Base-by-base conservation (phyloP, 331 rosid species). In the Acacia concinna region DNA sequence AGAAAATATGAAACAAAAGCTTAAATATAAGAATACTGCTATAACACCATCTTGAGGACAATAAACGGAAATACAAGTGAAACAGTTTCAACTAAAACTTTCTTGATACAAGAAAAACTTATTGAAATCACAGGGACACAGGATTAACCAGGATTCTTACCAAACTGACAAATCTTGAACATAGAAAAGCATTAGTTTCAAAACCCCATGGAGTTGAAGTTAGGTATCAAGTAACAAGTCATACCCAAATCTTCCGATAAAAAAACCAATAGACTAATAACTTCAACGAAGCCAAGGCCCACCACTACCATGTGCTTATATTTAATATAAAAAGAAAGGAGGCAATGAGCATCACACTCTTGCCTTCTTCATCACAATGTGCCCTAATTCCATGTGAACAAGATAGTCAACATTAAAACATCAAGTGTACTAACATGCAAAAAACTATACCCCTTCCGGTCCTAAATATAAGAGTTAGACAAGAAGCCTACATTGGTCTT, bases 1-100 rank as follows among this genome's bases (percentile, higher is more conserved):
- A 76, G 52, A 71, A 74, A 62, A 68, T 21, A 74, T 68, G 20
- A 47, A 71, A 79, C 47, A 57, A 65, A 70, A 79, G 31, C 41
- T 47, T 32, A 68, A 11, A 51, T 20, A 71, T 18, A 41, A 73
- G 71, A 79, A 76, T 23, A 51, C 46, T 76, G 30, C 13, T 21
- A 46, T 32, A 18, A 62, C 23, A 40, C 54, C 71, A 76, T 79
- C 49, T 76, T 67, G 65, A 32, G 68, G 44, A 17, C 28, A 66
- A 66, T 47, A 66, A 41, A 71, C 63, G 25, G 23, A 49, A 46
- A 71, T 17, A 40, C 28, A 28, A 78, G 32, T 23, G 51, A 38
- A 82, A 82, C 46, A 20, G 41, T 75, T 60, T 67, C 64, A 77
- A 65, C 44, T 34, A 66, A 8, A 66, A 27, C 31, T 25, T 41